Evolutionary conservation across 1,284 basidiomycete genomes (phyloP).

Genomic region (Thecaphora frezii): DNA sequence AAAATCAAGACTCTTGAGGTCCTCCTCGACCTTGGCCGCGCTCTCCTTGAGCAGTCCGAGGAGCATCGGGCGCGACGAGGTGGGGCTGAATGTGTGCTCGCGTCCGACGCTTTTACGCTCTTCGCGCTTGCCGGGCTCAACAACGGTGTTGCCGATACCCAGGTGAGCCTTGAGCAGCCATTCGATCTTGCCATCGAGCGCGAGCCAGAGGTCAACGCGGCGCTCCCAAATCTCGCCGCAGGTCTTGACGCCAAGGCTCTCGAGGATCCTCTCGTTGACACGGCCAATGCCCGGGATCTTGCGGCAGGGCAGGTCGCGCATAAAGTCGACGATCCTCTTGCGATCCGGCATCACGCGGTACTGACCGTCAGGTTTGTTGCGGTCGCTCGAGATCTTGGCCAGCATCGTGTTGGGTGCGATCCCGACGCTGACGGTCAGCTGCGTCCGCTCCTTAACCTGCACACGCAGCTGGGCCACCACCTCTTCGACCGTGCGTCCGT

Average conservation of each 20-base stretch:
- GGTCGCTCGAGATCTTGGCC: constrained; percentile 86
- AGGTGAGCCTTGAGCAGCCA: constrained; percentile 48
- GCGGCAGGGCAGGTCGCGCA: constrained; percentile 46
- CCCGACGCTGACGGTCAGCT: constrained; percentile 85
- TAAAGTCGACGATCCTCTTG: constrained; percentile 43
- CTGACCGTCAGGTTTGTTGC: constrained; percentile 60
- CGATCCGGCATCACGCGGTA: constrained; percentile 40
- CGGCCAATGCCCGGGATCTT: constrained; percentile 56
- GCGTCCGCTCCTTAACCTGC: constrained; percentile 50
- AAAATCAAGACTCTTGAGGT: constrained; percentile 44
- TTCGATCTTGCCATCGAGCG: constrained; percentile 43
- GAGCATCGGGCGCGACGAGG: constrained; percentile 23
- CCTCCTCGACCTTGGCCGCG: constrained; percentile 43
- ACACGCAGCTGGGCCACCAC: constrained; percentile 66
- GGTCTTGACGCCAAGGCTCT: constrained; percentile 43
- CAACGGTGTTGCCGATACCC: constrained; percentile 44
- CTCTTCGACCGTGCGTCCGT: constrained; percentile 69
- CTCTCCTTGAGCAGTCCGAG: constrained; percentile 36
- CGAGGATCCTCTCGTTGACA: constrained; percentile 54
- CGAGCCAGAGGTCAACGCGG: constrained; percentile 47
- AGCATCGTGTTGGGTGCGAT: constrained; percentile 66
- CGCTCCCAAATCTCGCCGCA: constrained; percentile 53
- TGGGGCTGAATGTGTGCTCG: constrained; percentile 56
- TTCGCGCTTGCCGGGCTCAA: constrained; percentile 46
- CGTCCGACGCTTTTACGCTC: constrained; percentile 53